A percentile compares a stretch with the other conserved stretches of the same genome.
Conservation (phyloP, 345 rosid species). For the Lumnitzera racemosa region DNA sequence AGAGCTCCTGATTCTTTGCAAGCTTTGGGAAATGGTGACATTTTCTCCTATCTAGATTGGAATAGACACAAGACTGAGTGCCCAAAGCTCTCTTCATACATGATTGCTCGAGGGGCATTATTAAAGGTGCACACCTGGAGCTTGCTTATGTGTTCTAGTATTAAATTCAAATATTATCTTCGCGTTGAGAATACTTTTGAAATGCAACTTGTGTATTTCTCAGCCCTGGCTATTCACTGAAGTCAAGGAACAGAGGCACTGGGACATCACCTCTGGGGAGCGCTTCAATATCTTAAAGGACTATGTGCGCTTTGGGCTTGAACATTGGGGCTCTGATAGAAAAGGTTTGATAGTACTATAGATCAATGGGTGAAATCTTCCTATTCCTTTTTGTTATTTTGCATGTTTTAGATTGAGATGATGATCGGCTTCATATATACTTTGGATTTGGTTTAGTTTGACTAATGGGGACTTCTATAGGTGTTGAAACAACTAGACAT, state of each 20-base stretch:
- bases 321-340: slow-evolving; percentile 95
- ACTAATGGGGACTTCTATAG: slow-evolving; percentile 24
- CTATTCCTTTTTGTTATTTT: not conserved
- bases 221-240: slow-evolving; percentile 99
- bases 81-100: slow-evolving; percentile 69
- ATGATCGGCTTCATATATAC: not conserved
- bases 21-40: slow-evolving; percentile 86
- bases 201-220: not conserved
- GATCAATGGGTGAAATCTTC: no score
- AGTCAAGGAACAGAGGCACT: slow-evolving; percentile 89
- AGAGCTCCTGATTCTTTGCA: slow-evolving; percentile 56
- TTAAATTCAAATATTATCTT: not conserved
- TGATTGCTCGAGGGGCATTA: slow-evolving; percentile 95
- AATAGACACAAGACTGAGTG: slow-evolving; percentile 65
- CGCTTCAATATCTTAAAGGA: slow-evolving; percentile 79
- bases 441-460: not conserved
- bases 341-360: slow-evolving; percentile 41
- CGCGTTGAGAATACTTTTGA: not conserved
- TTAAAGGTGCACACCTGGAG: slow-evolving; percentile 44
- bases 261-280: slow-evolving; percentile 90
- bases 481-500: slow-evolving; percentile 89
- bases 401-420: not conserved
- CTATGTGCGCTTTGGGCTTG: slow-evolving; percentile 66
- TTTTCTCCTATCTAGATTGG: slow-evolving; percentile 81
- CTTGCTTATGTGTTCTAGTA: not conserved